Evolutionary conservation across 1,139 yeast genomes (phyloP).

Genomic region (Protomyces lactucae-debilis): DNA sequence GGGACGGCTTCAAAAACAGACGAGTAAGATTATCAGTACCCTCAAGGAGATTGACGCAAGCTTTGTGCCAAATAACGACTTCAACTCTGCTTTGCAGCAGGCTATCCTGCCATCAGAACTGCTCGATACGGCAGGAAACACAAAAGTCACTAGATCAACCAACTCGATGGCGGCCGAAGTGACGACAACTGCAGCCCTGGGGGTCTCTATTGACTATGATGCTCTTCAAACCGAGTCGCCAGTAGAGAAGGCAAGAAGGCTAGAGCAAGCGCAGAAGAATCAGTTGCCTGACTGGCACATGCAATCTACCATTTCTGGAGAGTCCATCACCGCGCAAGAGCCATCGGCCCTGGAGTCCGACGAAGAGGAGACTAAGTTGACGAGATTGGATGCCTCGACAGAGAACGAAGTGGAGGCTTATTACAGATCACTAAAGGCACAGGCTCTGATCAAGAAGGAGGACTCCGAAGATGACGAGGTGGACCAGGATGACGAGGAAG

Average conservation of each 20-base stretch:
- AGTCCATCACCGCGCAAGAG: slow-evolving; percentile 9
- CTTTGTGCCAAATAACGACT: slow-evolving; percentile 59
- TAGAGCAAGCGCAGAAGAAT: slow-evolving; percentile 62
- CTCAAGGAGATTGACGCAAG: slow-evolving; percentile 82
- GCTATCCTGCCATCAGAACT: slow-evolving; percentile 38
- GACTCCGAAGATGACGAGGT: slow-evolving; percentile 30
- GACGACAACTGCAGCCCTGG: slow-evolving; percentile 52
- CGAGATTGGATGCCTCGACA: slow-evolving; percentile 30
- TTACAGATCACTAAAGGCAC: slow-evolving; percentile 32
- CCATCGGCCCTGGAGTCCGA: not conserved
- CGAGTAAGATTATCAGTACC: slow-evolving; percentile 80
- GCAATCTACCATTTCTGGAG: slow-evolving; percentile 61
- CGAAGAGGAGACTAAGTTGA: slow-evolving; percentile 2
- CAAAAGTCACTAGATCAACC: slow-evolving; percentile 32
- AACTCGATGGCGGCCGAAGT: slow-evolving; percentile 35
- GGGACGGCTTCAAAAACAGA: slow-evolving; percentile 78
- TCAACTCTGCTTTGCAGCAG: slow-evolving; percentile 42
- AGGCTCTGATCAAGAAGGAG: slow-evolving; percentile 4
- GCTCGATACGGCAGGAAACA: slow-evolving; percentile 40
- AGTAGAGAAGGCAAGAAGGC: slow-evolving; percentile 7
- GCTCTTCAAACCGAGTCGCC: slow-evolving; percentile 42
- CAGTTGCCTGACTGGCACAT: slow-evolving; percentile 97
- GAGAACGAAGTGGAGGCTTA: slow-evolving; percentile 34
- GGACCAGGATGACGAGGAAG: slow-evolving; percentile 24
- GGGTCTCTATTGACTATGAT: slow-evolving; percentile 72